phyloP scores from a whole-genome alignment of 176 grass and related monocot species.

The Leersia perrieri region DNA sequence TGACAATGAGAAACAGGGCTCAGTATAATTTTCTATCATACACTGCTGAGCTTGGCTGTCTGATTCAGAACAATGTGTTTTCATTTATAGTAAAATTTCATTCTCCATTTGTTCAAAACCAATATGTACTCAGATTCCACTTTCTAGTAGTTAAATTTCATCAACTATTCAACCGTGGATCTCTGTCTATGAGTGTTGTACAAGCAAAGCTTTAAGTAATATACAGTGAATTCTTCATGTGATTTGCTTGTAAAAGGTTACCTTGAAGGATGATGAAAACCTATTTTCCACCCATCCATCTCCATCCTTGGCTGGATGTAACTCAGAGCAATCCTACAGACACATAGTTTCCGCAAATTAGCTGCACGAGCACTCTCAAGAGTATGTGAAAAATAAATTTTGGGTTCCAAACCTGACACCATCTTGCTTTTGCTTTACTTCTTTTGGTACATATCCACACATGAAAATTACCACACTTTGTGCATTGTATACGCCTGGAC shows the following conservation, averaged over 20 bases:
- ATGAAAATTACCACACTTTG: constrained; percentile 96
- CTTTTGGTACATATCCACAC: constrained; percentile 97
- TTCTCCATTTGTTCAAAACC: constrained; percentile 24
- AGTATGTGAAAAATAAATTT: constrained; percentile 21
- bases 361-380: neutral
- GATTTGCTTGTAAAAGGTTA: constrained; percentile 26
- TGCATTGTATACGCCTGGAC: constrained; percentile 95
- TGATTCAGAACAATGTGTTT: constrained; percentile 1
- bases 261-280: constrained; percentile 66
- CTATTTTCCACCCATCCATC: constrained; percentile 97
- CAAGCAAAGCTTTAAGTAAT: constrained; percentile 14
- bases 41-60: neutral
- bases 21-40: neutral
- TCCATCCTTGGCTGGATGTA: constrained; percentile 94
- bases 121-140: neutral
- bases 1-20: neutral
- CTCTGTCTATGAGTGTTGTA: constrained; percentile 8
- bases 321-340: constrained; percentile 74
- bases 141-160: neutral
- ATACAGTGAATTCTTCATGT: neutral
- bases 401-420: constrained; percentile 71
- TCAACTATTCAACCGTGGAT: neutral
- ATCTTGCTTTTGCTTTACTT: constrained; percentile 91
- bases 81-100: constrained; percentile 8
- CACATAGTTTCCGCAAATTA: constrained; percentile 32